These are phyloP conservation scores for Apiospora hydei DNA, from an alignment of 2,329 filamentous ascomycete genomes.

Conservation along the genomic window DNA sequence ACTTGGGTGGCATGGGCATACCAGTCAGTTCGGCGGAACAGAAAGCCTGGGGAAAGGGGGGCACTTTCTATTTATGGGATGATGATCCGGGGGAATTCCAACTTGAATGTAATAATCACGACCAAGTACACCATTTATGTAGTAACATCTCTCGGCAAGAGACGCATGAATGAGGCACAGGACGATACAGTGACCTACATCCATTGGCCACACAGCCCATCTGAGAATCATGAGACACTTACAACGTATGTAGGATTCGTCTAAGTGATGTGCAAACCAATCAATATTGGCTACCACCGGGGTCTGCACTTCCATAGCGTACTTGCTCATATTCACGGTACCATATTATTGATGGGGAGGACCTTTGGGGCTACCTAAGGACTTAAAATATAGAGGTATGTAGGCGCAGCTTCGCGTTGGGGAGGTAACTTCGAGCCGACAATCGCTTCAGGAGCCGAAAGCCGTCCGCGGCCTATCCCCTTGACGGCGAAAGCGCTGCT, in stretches of 20 bases:
- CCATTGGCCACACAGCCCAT: not conserved
- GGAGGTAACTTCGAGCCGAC: not conserved
- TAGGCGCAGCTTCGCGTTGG: not conserved
- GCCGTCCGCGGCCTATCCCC: not conserved
- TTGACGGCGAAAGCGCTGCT: too few species aligned
- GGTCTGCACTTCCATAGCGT: not conserved
- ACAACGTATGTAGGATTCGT: not conserved
- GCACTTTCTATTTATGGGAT: not conserved
- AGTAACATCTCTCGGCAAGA: not conserved
- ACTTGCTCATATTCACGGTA: not conserved
- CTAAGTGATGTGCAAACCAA: not conserved
- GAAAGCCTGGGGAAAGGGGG: not conserved
- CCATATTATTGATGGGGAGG: not conserved
- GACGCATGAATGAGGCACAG: not conserved
- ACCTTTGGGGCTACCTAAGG: too few species aligned
- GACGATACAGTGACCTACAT: not conserved
- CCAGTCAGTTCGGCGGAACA: not conserved
- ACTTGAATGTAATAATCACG: not conserved
- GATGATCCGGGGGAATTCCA: not conserved
- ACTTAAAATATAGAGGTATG: too few species aligned
- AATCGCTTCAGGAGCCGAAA: not conserved
- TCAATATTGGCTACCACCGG: too few species aligned
- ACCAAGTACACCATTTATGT: not conserved
- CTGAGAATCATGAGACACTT: not conserved
- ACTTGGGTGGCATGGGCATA: not conserved